Percentiles rank a stretch among this genome's conserved stretches.
Conservation (phyloP, 2,329 filamentous ascomycete genomes). For the Escovopsis sp. region DNA sequence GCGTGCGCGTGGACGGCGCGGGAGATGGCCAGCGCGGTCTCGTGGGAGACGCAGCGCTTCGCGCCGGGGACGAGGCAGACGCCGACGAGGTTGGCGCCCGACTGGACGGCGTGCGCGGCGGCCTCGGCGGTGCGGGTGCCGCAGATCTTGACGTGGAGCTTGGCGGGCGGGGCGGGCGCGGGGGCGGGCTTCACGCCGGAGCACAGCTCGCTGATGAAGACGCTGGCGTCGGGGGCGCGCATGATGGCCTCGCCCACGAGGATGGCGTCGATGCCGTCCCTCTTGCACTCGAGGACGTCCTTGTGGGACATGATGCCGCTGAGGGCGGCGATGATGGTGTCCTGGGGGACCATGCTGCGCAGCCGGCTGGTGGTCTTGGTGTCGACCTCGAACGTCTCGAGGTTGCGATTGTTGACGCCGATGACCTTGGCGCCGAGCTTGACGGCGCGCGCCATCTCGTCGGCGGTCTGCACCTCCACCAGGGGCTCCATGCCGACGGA, state of each 20-base stretch:
- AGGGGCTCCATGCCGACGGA: slow-evolving; percentile 93
- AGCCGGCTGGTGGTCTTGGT: slow-evolving; percentile 80
- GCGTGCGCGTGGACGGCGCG: slow-evolving; percentile 58
- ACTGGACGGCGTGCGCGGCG: slow-evolving; percentile 64
- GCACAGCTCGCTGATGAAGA: slow-evolving; percentile 75
- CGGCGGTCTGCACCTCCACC: slow-evolving; percentile 87
- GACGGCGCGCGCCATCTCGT: slow-evolving; percentile 83
- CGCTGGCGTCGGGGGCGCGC: slow-evolving; percentile 67
- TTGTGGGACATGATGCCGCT: slow-evolving; percentile 84
- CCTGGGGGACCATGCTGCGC: slow-evolving; percentile 71
- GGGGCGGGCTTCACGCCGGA: slow-evolving; percentile 32
- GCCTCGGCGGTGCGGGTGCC: slow-evolving; percentile 75
- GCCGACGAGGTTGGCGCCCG: slow-evolving; percentile 82
- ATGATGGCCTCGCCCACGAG: slow-evolving; percentile 93
- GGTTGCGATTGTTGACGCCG: slow-evolving; percentile 93
- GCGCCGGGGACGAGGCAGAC: slow-evolving; percentile 79
- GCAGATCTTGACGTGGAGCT: slow-evolving; percentile 80
- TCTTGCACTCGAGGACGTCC: slow-evolving; percentile 77
- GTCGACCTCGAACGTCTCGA: slow-evolving; percentile 94
- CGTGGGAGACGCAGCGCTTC: slow-evolving; percentile 64
- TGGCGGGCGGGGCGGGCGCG: slow-evolving; percentile 19
- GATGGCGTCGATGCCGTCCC: slow-evolving; percentile 81
- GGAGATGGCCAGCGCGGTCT: slow-evolving; percentile 70
- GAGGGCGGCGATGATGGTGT: slow-evolving; percentile 80
- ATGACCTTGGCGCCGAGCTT: slow-evolving; percentile 80